These are phyloP conservation scores for Hawksworthiomyces lignivorus DNA, from an alignment of 2,329 filamentous ascomycete genomes.

Conservation along the genomic window DNA sequence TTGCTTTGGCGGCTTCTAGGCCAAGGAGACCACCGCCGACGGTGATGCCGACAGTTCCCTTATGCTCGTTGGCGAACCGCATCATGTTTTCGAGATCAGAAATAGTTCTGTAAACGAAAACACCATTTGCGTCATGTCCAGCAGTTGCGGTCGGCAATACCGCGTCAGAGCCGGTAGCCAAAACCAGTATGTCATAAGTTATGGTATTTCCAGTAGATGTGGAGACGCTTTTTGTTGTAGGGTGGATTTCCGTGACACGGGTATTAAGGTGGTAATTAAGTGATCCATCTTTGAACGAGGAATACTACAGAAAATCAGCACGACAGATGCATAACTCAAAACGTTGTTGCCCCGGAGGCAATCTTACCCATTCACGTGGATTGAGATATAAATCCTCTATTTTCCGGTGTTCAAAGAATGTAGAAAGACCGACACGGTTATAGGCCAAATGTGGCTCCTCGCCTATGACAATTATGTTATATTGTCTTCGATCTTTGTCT, in stretches of 20 bases:
- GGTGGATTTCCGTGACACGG: slow-evolving; percentile 58
- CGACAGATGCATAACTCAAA: too few relatives aligned
- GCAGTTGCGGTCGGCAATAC: slow-evolving; percentile 64
- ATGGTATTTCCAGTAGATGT: slow-evolving; percentile 60
- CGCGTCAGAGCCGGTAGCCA: slow-evolving; percentile 82
- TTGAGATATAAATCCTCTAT: slow-evolving; percentile 88
- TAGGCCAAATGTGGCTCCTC: slow-evolving; percentile 85
- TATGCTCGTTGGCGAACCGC: slow-evolving; percentile 57
- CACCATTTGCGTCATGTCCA: slow-evolving; percentile 69
- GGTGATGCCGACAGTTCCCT: slow-evolving; percentile 60
- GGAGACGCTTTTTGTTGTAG: slow-evolving; percentile 55
- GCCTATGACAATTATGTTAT: slow-evolving; percentile 76
- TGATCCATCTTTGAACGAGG: slow-evolving; percentile 54
- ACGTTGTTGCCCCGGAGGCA: too few relatives aligned
- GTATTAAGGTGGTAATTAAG: slow-evolving; percentile 69
- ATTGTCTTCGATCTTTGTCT: slow-evolving; percentile 66
- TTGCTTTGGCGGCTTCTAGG: slow-evolving; percentile 82
- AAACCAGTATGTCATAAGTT: slow-evolving; percentile 70
- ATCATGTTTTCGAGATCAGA: slow-evolving; percentile 74
- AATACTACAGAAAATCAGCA: too few relatives aligned
- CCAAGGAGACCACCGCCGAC: slow-evolving; percentile 81
- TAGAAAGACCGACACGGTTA: slow-evolving; percentile 82
- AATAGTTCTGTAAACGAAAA: slow-evolving; percentile 86
- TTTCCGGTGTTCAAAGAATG: slow-evolving; percentile 78
- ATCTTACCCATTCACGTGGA: slow-evolving; percentile 66